Evolutionary conservation across 2,329 filamentous ascomycete genomes (phyloP), one percentile per base, ranked within the genome.

Genomic region (Penicillium sp.): DNA sequence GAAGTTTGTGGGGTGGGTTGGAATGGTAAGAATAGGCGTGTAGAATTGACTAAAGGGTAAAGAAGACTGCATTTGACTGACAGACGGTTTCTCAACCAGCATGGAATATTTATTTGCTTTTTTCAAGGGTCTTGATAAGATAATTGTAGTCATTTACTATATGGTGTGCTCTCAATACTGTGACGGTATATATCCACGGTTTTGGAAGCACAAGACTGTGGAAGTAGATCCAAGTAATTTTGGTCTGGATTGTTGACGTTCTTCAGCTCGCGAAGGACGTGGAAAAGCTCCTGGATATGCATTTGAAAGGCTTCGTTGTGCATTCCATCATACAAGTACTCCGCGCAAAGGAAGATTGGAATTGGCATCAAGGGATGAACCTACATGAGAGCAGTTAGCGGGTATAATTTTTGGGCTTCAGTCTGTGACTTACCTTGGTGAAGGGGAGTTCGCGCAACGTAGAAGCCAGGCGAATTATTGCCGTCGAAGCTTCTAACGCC

Each of bases 341-440:
- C 62, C 4, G 57, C 60, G 24, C 57, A 58, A 13, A 63, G 47
- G 26, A 61, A 61, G 13, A 65, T 26, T 4, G 62, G 60, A 3
- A 65, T 58, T 3, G 62, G 62, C 46, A 52, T 64, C 10, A 64
- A 51, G 0, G 62, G 62, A 42, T 64, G 59, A 26, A 61, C 41
- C 62, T 64, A 39, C 6, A 41, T 6, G 10, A 28, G 10, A 18
- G 16, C 18, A 4, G 9, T 42, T 31, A 41, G 21, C 8, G 39
- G 8, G 34, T n/a, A 15, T 5, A 15, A 34, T n/a, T 5, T 15
- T 1, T 4, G 31, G n/a, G 8, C 8, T 28, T n/a, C 2, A 10
- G 21, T 29, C 13, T 44, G 6, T 16, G 15, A 6, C 45, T 36
- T 50, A 56, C 60, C 45, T 52, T 59, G 15, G 52, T 54, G 38